Evolutionary conservation across 2,329 filamentous ascomycete species (phyloP).

Genomic region (Diplocarpon rosae): DNA sequence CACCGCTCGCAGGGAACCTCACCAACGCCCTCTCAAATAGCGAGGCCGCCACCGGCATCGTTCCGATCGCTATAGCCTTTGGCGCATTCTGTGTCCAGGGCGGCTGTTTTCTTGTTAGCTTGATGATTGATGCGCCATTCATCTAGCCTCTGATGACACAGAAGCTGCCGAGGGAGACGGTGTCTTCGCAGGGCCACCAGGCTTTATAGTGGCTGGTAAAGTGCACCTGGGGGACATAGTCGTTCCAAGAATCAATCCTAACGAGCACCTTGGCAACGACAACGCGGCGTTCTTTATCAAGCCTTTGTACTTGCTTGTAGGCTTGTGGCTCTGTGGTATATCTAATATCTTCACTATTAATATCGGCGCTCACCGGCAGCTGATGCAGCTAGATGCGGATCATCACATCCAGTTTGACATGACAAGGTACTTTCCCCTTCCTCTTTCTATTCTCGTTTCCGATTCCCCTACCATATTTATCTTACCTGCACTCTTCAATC

Average conservation of each 20-base stretch:
- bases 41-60: conserved; percentile 30
- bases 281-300: conserved; percentile 35
- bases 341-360: conserved; percentile 72
- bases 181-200: conserved; percentile 61
- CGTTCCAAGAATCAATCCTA: conserved; percentile 31
- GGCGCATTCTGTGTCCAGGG: conserved; percentile 41
- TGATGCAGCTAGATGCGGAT: conserved; percentile 39
- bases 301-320: conserved; percentile 46
- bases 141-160: conserved; percentile 83
- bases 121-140: conserved; percentile 78
- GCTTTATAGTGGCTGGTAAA: conserved; percentile 50
- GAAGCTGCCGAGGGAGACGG: conserved; percentile 64
- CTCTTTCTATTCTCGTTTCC: neutral
- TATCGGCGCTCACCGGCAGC: conserved; percentile 63
- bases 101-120: conserved; percentile 44
- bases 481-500: too few species aligned
- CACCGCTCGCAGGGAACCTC: conserved; percentile 53
- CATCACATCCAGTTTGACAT: conserved; percentile 62
- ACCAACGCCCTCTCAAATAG: conserved; percentile 28
- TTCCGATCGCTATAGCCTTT: conserved; percentile 37
- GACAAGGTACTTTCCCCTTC: conserved; percentile 56
- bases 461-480: too few species aligned
- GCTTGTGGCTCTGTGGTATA: conserved; percentile 81
- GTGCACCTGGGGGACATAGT: conserved; percentile 28
- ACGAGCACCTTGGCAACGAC: conserved; percentile 32